Evolutionary conservation across 257 asterid genomes (phyloP), one percentile per base, ranked within the genome.

Genomic region (Solanum etuberosum): DNA sequence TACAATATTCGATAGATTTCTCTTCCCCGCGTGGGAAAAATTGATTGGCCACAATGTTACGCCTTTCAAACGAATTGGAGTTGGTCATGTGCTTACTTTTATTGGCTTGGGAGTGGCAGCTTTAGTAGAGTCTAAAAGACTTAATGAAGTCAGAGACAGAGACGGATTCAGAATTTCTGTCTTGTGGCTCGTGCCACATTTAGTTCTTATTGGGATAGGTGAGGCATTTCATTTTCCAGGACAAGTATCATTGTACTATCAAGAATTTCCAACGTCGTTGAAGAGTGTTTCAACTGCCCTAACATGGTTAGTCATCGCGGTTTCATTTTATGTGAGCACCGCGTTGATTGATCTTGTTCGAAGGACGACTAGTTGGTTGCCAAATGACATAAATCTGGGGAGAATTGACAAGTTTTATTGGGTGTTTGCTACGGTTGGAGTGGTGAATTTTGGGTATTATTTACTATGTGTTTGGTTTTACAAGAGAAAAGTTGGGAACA

Each of bases 171-270:
- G 14, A 1, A 89, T 94, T 61, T 93, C 98, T 5, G 95, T 90
- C 13, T 40, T 94, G 25, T 93, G 96, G 97, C 90, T 94, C 6
- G 92, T 93, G 84, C 93, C 96, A 68, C 82, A 86, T 4, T 54
- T 87, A 1, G 87, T 74, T 61, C 14, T 89, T 3, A 73, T 91
- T 25, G 98, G 98, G 5, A 16, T 90, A 27, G 96, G 96, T 21
- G 97, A 93, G 67, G 97, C 96, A 4, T 92, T 94, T 85, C 95
- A 90, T 87, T 94, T 94, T 68, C 94, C 95, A 0, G 94, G 94
- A 43, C 92, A 94, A 9, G 87, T 93, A 31, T 89, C 92, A 2
- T 83, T 93, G 9, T 94, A 92, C 42, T 94, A 93, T 77, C 93
- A 90, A 85, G 98, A 93, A n/a, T 94, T 94, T 87, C 96, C 98